Evolutionary conservation across 2,329 filamentous ascomycete species (phyloP), one percentile per base, ranked within the genome.

Genomic region (Claviceps humidiphila): DNA sequence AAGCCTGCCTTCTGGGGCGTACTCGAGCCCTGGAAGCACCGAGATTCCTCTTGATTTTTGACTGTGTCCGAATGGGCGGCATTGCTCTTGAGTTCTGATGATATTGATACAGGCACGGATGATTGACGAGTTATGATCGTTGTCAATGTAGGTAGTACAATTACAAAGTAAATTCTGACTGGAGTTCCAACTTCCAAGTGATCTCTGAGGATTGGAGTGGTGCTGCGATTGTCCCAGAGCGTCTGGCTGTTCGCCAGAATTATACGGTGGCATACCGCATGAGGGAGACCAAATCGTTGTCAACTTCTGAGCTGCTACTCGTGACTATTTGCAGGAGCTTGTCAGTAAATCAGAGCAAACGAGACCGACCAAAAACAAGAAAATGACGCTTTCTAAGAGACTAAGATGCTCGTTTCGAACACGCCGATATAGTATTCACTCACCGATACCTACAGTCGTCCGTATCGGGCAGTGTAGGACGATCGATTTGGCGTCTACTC

Each of bases 271-370:
- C 2, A 8, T 54, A 22, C 43, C 52, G 8, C 37, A 47, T 4
- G 11, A 51, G 14, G 30, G 44, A 42, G 48, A 53, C 38, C 52
- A 53, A 51, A 37, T 47, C 8, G 51, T 53, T 6, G 13, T 53
- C 38, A 4, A 51, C 41, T 50, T 53, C 20, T n/a, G 41, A 44
- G 39, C 50, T 24, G 40, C 51, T 30, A 26, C 34, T 20, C 47
- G 51, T 17, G 11, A 50, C 51, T 53, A 30, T 53, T 53, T 53
- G 34, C 51, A 46, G n/a, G n/a, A 50, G 46, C 47, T 53, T 50
- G 34, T 51, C 9, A 51, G 9, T 39, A 45, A 49, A 44, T 17
- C 26, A n/a, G 24, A 52, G 46, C 50, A 40, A 53, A 30, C 7
- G 1, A 17, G 26, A 30, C 9, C 5, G 7, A 16, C 24, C n/a